phyloP scores from a whole-genome alignment of 2,329 filamentous ascomycete species.

The Colletotrichum orchidophilum region DNA sequence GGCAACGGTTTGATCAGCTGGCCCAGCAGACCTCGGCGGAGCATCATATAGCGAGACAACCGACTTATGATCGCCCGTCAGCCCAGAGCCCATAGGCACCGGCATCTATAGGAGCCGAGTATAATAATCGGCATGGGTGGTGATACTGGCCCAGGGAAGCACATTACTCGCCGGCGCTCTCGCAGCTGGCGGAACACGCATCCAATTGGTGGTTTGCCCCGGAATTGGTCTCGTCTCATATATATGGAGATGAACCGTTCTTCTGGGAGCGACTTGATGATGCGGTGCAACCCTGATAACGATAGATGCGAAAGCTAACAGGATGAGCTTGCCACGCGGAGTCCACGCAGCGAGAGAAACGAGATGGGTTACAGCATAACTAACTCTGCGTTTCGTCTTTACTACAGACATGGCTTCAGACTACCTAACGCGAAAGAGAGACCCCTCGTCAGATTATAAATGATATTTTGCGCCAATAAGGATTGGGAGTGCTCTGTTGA shows the following conservation, averaged over 20 bases:
- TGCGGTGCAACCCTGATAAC: not conserved
- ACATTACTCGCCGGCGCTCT: constrained; percentile 1
- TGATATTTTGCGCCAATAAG: not conserved
- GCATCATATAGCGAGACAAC: constrained; percentile 30
- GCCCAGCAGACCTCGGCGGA: constrained; percentile 13
- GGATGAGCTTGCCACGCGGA: not conserved
- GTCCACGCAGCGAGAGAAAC: not conserved
- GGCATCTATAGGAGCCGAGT: not conserved
- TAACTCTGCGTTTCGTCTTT: not conserved
- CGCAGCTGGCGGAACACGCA: not conserved
- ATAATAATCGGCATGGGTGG: not conserved
- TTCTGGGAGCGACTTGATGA: not conserved
- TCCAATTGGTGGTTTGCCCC: not conserved
- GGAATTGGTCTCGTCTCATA: constrained; percentile 15
- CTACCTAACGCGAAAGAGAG: not conserved
- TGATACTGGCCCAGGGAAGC: not conserved
- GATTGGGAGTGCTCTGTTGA: not conserved
- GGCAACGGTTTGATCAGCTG: constrained; percentile 28
- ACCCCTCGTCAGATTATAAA: not conserved
- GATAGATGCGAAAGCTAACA: not conserved
- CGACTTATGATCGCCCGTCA: constrained; percentile 33
- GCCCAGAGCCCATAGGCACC: constrained; percentile 7
- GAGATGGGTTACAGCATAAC: not conserved
- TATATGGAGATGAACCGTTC: constrained; percentile 13
- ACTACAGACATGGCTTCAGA: constrained; percentile 1